A percentile compares a stretch with the other conserved stretches of the same genome.
These are phyloP conservation scores for Entomortierella parvispora DNA, from an alignment of 192 early-diverging fungal species.

Conservation along the genomic window DNA sequence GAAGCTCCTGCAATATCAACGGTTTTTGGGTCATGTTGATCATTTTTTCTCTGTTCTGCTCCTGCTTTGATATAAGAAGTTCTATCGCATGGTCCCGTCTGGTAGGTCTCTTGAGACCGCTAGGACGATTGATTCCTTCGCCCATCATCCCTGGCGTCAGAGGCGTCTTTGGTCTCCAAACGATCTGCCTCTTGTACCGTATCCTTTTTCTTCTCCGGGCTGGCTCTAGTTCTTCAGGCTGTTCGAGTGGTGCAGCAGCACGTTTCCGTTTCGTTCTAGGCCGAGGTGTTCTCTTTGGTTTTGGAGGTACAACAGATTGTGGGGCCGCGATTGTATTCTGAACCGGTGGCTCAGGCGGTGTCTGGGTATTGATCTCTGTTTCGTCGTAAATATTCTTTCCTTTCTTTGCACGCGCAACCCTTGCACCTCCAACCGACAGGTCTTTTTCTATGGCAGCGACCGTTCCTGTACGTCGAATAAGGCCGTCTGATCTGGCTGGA, in stretches of 20 bases:
- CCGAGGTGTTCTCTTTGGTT: background rate
- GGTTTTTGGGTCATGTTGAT: conserved; percentile 8
- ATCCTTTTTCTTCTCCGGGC: background rate
- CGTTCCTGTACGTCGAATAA: conserved; percentile 15
- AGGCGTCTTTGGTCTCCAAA: background rate
- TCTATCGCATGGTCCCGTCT: conserved; percentile 8
- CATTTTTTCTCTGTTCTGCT: background rate
- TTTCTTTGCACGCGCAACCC: no score
- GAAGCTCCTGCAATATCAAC: conserved; percentile 20
- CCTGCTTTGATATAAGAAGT: conserved; percentile 7
- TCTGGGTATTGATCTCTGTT: background rate
- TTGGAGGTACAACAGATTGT: no score
- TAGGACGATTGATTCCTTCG: background rate
- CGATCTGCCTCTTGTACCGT: background rate
- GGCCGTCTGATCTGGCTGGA: conserved; percentile 7
- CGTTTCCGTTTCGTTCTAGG: background rate
- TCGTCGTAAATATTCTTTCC: conserved; percentile 27
- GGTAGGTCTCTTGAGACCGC: background rate
- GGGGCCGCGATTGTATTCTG: background rate
- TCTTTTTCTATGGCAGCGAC: conserved; percentile 7
- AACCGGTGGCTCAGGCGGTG: background rate
- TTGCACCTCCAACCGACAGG: background rate
- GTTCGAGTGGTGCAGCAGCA: background rate
- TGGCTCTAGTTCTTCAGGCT: no score
- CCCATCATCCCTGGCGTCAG: background rate